Evolutionary conservation across 345 rosid genomes (phyloP).

Genomic region (Rhizophora apiculata): DNA sequence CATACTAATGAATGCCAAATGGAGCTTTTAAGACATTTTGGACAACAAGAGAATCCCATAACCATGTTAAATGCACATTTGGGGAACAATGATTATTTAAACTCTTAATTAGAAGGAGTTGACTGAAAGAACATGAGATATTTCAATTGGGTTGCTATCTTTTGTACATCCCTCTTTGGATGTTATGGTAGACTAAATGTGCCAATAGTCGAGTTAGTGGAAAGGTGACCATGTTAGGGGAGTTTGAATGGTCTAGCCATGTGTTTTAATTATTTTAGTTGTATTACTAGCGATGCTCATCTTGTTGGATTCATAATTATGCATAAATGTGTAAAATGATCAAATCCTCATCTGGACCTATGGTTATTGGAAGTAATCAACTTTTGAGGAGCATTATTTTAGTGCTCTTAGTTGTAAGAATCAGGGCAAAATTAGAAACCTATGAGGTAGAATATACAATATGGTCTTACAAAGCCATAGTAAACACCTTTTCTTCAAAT

Average conservation of each 20-base stretch:
- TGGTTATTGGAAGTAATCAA: no score
- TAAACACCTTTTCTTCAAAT: no score
- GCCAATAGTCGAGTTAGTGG: constrained; percentile 3
- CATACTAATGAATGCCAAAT: constrained; percentile 81
- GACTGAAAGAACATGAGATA: constrained; percentile 1
- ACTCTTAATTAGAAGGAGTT: constrained; percentile 65
- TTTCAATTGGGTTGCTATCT: neutral
- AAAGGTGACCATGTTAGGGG: constrained; percentile 4
- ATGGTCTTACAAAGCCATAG: no score
- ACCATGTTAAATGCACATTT: constrained; percentile 29
- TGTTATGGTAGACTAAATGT: neutral
- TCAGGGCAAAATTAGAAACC: no score
- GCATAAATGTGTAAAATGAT: neutral
- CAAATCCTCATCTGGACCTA: no score
- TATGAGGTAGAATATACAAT: no score
- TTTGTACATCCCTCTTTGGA: neutral
- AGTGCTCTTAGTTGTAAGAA: no score
- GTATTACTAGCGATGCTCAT: constrained; percentile 11
- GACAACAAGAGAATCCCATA: constrained; percentile 49
- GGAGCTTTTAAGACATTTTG: constrained; percentile 65
- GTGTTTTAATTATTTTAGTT: constrained; percentile 4
- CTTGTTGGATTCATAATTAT: neutral
- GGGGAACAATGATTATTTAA: constrained; percentile 43
- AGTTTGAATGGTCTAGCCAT: constrained; percentile 24
- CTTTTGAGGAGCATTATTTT: no score